Percentiles rank a stretch among this genome's conserved stretches.
Evolutionary conservation across 2,329 filamentous ascomycete species (phyloP).

Genomic region (Atkinsonella hypoxylon): DNA sequence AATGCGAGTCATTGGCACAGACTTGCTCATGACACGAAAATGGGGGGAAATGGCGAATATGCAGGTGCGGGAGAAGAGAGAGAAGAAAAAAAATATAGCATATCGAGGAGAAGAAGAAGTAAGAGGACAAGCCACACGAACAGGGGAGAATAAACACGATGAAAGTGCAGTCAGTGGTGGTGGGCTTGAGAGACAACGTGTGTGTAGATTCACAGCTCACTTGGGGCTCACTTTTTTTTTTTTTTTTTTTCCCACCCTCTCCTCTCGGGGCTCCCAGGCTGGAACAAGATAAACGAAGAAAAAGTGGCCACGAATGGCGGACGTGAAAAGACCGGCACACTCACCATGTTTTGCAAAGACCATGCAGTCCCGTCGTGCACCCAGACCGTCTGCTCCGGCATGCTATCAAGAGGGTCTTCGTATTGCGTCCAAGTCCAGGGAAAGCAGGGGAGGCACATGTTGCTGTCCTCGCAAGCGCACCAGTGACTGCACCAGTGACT

Average conservation of each 20-base stretch:
- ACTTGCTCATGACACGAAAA: neutral
- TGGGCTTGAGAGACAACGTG: neutral
- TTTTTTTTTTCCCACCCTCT: neutral
- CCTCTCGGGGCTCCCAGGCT: neutral
- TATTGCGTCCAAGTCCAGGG: constrained; percentile 37
- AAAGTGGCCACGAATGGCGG: neutral
- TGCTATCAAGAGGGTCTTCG: constrained; percentile 24
- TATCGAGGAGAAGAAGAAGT: neutral
- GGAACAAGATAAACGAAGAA: too few relatives aligned
- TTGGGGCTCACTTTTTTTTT: constrained; percentile 5
- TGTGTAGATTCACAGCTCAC: constrained; percentile 5
- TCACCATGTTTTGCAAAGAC: constrained; percentile 28
- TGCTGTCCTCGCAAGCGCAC: neutral
- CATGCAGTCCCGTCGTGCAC: constrained; percentile 23
- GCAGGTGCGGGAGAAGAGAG: neutral
- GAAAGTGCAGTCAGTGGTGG: neutral
- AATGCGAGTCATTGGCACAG: constrained; percentile 2
- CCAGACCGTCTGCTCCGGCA: constrained; percentile 31
- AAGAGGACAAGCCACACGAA: neutral
- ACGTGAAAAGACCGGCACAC: constrained; percentile 10
- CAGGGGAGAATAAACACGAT: neutral
- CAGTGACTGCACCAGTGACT: too few relatives aligned
- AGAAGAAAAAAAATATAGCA: constrained; percentile 3
- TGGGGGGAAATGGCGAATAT: neutral
- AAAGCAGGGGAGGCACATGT: constrained; percentile 46